phyloP scores from a whole-genome alignment of 2,329 filamentous ascomycete species.

The Penicillium sp. region DNA sequence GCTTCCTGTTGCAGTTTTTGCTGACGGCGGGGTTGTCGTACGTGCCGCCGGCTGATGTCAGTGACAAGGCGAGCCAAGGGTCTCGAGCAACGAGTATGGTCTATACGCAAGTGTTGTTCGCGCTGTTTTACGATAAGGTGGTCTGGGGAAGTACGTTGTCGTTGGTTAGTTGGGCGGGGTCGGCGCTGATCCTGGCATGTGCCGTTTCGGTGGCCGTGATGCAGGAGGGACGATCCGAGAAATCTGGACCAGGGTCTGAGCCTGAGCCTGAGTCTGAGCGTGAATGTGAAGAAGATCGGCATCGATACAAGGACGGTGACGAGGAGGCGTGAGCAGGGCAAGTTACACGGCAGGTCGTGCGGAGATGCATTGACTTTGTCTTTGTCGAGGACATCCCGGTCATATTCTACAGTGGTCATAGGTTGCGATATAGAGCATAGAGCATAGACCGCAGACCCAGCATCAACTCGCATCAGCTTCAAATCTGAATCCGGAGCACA shows the following conservation, averaged over 20 bases:
- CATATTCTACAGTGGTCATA: background rate
- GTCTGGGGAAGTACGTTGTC: conserved; percentile 62
- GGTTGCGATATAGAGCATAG: background rate
- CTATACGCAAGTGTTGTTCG: conserved; percentile 70
- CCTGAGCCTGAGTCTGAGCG: background rate
- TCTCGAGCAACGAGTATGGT: conserved; percentile 64
- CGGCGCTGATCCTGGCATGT: conserved; percentile 62
- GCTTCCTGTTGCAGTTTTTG: conserved; percentile 84
- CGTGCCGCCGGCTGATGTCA: conserved; percentile 55
- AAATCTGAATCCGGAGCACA: conserved; percentile 14
- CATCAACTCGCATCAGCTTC: background rate
- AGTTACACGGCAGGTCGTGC: background rate
- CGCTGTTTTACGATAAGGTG: conserved; percentile 62
- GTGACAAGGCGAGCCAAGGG: conserved; percentile 19
- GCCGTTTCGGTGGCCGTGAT: conserved; percentile 64
- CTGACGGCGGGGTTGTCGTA: conserved; percentile 72
- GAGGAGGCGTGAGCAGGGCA: conserved; percentile 4
- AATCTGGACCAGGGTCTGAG: background rate
- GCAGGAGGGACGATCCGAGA: conserved; percentile 36
- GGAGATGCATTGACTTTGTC: background rate
- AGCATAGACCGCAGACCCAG: no score
- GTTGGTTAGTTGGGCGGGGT: conserved; percentile 59
- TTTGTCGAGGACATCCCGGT: background rate
- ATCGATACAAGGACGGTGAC: conserved; percentile 7
- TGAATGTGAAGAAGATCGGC: conserved; percentile 1